Conservation (phyloP, 73 alveolate species). For the Tetrahymena thermophila region DNA sequence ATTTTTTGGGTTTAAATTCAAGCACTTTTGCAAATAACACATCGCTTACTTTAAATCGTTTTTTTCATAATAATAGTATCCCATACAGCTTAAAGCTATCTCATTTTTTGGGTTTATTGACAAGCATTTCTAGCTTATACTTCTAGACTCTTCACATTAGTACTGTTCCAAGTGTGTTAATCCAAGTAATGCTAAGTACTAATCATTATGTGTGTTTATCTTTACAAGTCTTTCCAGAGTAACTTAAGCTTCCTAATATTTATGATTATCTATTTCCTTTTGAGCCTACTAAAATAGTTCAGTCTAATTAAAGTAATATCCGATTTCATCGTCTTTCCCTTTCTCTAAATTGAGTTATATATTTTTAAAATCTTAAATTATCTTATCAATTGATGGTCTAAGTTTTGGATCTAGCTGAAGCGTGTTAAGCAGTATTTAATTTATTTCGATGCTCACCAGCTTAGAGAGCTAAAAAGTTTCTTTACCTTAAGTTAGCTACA, state of each 20-base stretch:
- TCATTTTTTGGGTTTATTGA: not conserved
- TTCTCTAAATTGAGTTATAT: not conserved
- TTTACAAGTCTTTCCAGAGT: not conserved
- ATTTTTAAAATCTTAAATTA: not conserved
- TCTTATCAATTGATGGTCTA: not conserved
- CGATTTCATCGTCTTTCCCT: not conserved
- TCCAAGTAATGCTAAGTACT: not conserved
- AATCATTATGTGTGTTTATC: not conserved
- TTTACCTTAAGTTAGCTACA: not conserved
- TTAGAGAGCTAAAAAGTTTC: not conserved
- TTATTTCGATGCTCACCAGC: not conserved
- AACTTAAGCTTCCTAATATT: not conserved
- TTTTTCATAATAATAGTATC: not conserved
- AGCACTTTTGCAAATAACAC: not conserved
- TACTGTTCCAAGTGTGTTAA: not conserved
- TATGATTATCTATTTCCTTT: not conserved
- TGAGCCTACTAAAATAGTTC: not conserved
- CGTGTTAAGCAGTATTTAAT: not conserved
- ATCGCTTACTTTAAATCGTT: not conserved
- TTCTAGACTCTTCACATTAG: not conserved
- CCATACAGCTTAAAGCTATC: not conserved
- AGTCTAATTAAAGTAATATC: not conserved
- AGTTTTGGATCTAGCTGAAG: not conserved
- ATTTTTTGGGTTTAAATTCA: not conserved
- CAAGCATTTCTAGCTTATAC: not conserved